Evolutionary conservation across 2,329 filamentous ascomycete species (phyloP).

Genomic region (Cadophora gregata): DNA sequence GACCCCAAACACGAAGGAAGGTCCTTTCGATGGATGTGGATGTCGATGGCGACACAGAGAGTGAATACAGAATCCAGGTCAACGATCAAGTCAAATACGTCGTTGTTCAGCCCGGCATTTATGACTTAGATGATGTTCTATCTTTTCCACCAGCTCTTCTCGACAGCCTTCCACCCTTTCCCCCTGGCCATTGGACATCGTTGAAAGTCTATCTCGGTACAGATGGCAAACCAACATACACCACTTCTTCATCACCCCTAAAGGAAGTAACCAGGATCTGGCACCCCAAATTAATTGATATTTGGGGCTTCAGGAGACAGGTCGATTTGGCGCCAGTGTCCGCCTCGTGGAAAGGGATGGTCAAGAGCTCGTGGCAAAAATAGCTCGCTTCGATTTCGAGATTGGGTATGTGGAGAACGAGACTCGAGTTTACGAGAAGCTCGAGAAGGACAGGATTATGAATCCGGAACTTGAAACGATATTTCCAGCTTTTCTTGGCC

Average conservation of each 20-base stretch:
- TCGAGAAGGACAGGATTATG: slow-evolving; percentile 37
- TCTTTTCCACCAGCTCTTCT: slow-evolving; percentile 45
- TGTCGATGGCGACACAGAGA: slow-evolving; percentile 19
- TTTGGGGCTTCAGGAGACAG: slow-evolving; percentile 22
- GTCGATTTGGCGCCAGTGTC: slow-evolving; percentile 22
- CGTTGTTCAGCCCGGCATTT: slow-evolving; percentile 45
- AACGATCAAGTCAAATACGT: slow-evolving; percentile 48
- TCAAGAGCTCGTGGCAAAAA: slow-evolving; percentile 23
- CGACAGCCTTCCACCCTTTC: slow-evolving; percentile 46
- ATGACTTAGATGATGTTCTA: slow-evolving; percentile 42
- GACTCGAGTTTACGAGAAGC: slow-evolving; percentile 24
- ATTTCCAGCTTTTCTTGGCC: slow-evolving; percentile 43
- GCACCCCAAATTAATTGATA: slow-evolving; percentile 20
- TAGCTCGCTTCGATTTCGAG: slow-evolving; percentile 30
- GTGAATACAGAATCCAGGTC: slow-evolving; percentile 13
- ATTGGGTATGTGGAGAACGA: slow-evolving; percentile 32
- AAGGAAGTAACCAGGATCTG: slow-evolving; percentile 20
- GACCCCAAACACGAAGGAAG: not conserved
- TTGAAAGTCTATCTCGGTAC: slow-evolving; percentile 6
- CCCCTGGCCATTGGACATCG: slow-evolving; percentile 48
- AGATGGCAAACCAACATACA: slow-evolving; percentile 21
- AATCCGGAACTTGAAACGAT: slow-evolving; percentile 29
- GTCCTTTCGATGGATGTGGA: slow-evolving; percentile 18
- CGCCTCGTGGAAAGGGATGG: slow-evolving; percentile 22
- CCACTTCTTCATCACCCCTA: slow-evolving; percentile 19